A percentile compares a stretch with the other conserved stretches of the same genome.
These are phyloP conservation scores for Entomortierella lignicola DNA, from an alignment of 192 early-diverging fungal genomes.

Conservation along the genomic window DNA sequence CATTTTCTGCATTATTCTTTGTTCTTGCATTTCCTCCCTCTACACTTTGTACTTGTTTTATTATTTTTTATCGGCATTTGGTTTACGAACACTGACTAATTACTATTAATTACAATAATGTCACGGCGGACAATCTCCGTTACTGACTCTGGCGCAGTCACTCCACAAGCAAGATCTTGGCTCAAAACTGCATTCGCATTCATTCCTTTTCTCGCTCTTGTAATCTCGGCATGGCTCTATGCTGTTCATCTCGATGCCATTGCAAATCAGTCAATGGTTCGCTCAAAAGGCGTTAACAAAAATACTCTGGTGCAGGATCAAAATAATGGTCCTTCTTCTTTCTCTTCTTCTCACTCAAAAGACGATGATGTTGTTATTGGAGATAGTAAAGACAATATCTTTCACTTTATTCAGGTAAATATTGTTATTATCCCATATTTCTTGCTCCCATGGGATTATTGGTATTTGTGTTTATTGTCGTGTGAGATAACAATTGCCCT, in stretches of 20 bases:
- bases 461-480: neutral
- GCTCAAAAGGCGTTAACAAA: conserved; percentile 18
- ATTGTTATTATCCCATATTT: neutral
- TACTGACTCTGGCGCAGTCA: neutral
- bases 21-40: neutral
- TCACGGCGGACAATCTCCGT: conserved; percentile 19
- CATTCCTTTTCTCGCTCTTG: conserved; percentile 40
- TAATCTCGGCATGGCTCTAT: conserved; percentile 41
- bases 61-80: neutral
- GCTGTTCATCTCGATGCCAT: conserved; percentile 41
- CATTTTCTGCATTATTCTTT: neutral
- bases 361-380: conserved; percentile 56
- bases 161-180: conserved; percentile 20
- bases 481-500: too few species aligned
- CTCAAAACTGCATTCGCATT: conserved; percentile 39
- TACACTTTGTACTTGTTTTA: neutral
- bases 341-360: neutral
- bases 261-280: conserved; percentile 48
- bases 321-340: neutral
- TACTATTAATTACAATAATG: neutral
- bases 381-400: conserved; percentile 67
- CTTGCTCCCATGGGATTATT: too few species aligned
- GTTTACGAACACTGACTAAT: too few species aligned
- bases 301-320: too few species aligned
- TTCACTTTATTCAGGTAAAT: conserved; percentile 78